These are phyloP conservation scores for Phytophthora niederhauseri DNA, from an alignment of 352 stramenopile species.

Conservation along the genomic window DNA sequence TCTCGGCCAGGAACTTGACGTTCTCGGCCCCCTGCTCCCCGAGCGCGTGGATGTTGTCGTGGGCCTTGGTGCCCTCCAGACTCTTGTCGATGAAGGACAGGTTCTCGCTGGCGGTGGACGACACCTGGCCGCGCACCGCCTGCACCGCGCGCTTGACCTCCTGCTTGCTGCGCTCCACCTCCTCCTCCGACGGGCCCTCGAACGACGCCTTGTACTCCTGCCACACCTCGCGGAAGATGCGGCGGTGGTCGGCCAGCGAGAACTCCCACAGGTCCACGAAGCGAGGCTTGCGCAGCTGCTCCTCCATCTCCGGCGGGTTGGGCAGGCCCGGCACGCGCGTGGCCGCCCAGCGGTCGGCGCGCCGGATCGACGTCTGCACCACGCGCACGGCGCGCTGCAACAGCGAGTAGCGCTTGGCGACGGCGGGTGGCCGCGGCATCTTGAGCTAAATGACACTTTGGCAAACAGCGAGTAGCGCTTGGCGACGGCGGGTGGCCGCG, in stretches of 20 bases:
- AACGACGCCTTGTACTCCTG: slow-evolving; percentile 77
- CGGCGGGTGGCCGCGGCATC: slow-evolving; percentile 22
- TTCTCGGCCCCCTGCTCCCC: slow-evolving; percentile 54
- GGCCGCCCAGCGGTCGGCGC: slow-evolving; percentile 55
- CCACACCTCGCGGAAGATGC: slow-evolving; percentile 70
- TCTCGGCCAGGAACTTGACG: slow-evolving; percentile 57
- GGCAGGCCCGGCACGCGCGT: slow-evolving; percentile 69
- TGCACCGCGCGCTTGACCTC: slow-evolving; percentile 57
- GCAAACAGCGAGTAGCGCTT: slow-evolving; percentile 75
- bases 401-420: slow-evolving; percentile 72
- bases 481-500: slow-evolving; percentile 8
- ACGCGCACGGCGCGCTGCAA: slow-evolving; percentile 78
- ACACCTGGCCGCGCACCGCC: slow-evolving; percentile 59
- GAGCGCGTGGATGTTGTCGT: slow-evolving; percentile 63
- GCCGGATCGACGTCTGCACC: slow-evolving; percentile 66
- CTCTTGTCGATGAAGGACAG: slow-evolving; percentile 62
- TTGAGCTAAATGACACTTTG: neutral
- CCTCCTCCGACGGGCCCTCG: slow-evolving; percentile 51
- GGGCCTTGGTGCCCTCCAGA: slow-evolving; percentile 68
- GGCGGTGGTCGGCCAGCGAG: slow-evolving; percentile 68
- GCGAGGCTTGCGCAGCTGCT: slow-evolving; percentile 44
- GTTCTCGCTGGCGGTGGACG: slow-evolving; percentile 62
- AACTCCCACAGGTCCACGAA: slow-evolving; percentile 86
- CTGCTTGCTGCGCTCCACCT: slow-evolving; percentile 69
- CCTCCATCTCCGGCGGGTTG: slow-evolving; percentile 68